Base-by-base conservation (phyloP, 2,329 filamentous ascomycete species). In the Sarocladiaceae sp. region DNA sequence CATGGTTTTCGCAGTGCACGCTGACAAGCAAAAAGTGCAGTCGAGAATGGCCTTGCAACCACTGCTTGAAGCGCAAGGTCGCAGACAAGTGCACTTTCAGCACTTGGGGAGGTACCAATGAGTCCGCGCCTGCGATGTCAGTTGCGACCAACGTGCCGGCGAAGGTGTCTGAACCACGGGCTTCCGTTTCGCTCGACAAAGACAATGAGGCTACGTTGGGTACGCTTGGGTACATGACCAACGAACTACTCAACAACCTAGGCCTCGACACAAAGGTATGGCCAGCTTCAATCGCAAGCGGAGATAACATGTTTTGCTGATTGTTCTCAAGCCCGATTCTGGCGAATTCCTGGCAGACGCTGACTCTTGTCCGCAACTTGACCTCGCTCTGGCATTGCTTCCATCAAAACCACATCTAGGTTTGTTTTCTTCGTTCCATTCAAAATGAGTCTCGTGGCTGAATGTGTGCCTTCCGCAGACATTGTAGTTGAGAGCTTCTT, bases 41-140 rank as follows among this genome's bases (percentile, higher is more conserved):
- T 52, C 62, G 64, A 2, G 59, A 64, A 55, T 67, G 63, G 62
- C 65, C 65, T 11, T 67, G 65, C 56, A 59, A 64, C 53, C 61
- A 64, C 37, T 67, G 65, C 44, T 58, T 62, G 36, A 60, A 60
- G 15, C 63, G 65, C 48, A 64, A 64, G 54, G 60, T 65, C 10
- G 59, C 62, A 22, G 58, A 62, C 22, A 57, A 60, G 46, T 66
- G 64, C 49, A 58, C 56, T 28, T 67, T 64, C 50, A 59, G 53
- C 51, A 55, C 57, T 33, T 49, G 55, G 10, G 54, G 4, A 4
- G 26, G 26, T 18, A 31, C 44, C 10, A 48, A 8, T 48, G 44
- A 48, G 20, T 51, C 28, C 23, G 46, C 17, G 17, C 18, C 15
- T 18, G 17, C 48, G 15, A 54, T 39, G 15, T 46, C 54, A 20